A percentile compares a stretch with the other conserved stretches of the same genome.
Evolutionary conservation across 768 basidiomycete species (phyloP).

Genomic region (Fomitopsis serialis): DNA sequence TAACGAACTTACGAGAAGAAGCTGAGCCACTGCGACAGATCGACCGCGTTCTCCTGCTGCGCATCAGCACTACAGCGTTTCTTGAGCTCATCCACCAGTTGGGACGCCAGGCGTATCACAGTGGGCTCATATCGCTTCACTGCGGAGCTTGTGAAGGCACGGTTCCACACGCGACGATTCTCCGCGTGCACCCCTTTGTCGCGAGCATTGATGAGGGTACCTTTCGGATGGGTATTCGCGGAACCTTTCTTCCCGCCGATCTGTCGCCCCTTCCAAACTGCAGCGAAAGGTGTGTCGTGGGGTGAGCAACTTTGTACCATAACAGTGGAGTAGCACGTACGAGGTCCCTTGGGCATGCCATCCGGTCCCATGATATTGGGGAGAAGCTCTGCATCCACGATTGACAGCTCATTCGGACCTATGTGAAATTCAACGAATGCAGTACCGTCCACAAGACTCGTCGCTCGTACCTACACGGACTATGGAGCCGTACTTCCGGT

Average conservation of each 20-base stretch:
- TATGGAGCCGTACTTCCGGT: constrained; percentile 17
- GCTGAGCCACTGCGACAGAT: constrained; percentile 6
- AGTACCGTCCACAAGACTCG: neutral
- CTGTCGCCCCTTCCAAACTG: constrained; percentile 1
- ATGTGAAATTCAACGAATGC: neutral
- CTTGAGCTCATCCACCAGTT: constrained; percentile 11
- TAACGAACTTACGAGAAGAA: constrained; percentile 13
- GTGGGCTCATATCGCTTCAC: constrained; percentile 38
- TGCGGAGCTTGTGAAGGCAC: constrained; percentile 34
- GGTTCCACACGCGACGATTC: constrained; percentile 37
- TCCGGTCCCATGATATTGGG: neutral
- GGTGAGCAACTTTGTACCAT: no score
- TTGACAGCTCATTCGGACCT: constrained; percentile 14
- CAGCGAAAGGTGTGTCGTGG: constrained; percentile 4
- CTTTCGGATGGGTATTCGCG: neutral
- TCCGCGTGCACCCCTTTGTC: constrained; percentile 33
- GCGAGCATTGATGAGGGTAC: constrained; percentile 26
- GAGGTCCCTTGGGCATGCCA: constrained; percentile 4
- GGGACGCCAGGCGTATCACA: constrained; percentile 25
- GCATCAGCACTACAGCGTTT: neutral
- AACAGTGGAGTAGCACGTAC: neutral
- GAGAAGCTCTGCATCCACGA: constrained; percentile 2
- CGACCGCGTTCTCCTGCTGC: neutral
- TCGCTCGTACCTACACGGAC: constrained; percentile 17
- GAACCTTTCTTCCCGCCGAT: neutral